A percentile compares a stretch with the other conserved stretches of the same genome.
Conservation (phyloP, 805 yeast genomes). For the Wickerhamomyces subpelliculosus region DNA sequence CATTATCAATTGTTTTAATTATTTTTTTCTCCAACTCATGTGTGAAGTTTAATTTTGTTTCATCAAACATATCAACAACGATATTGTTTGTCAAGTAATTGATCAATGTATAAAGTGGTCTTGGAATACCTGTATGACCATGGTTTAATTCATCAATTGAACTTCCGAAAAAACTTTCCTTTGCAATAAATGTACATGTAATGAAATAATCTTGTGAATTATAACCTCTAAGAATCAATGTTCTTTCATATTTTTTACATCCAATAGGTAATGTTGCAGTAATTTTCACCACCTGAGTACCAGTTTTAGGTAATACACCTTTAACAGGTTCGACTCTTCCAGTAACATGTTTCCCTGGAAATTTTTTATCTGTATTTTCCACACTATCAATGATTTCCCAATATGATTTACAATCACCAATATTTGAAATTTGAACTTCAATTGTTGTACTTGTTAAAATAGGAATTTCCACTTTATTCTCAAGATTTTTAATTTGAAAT, state of each 20-base stretch:
- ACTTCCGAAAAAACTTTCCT: slow-evolving; percentile 24
- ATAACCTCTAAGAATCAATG: slow-evolving; percentile 22
- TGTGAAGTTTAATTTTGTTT: slow-evolving; percentile 12
- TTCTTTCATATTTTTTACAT: slow-evolving; percentile 15
- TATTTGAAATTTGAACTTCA: slow-evolving; percentile 26
- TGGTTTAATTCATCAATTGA: slow-evolving; percentile 23
- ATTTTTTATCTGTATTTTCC: slow-evolving; percentile 15
- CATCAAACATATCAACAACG: slow-evolving; percentile 21
- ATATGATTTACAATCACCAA: slow-evolving; percentile 27
- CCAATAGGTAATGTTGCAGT: slow-evolving; percentile 22
- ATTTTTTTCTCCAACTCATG: slow-evolving; percentile 16
- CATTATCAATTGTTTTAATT: slow-evolving; percentile 15
- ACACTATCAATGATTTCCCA: slow-evolving; percentile 31
- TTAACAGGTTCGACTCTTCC: slow-evolving; percentile 17
- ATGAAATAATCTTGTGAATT: slow-evolving; percentile 26
- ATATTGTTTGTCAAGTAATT: slow-evolving; percentile 22
- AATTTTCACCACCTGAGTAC: slow-evolving; percentile 15
- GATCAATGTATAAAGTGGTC: slow-evolving; percentile 23
- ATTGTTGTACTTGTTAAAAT: slow-evolving; percentile 21
- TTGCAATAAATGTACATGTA: slow-evolving; percentile 19
- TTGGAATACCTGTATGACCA: slow-evolving; percentile 24
- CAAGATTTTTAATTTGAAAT: slow-evolving; percentile 29
- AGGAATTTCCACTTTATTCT: slow-evolving; percentile 21
- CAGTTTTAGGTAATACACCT: slow-evolving; percentile 25
- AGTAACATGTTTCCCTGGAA: slow-evolving; percentile 13